phyloP scores from a whole-genome alignment of 495 filamentous ascomycete genomes.

The Durotheca rogersii region DNA sequence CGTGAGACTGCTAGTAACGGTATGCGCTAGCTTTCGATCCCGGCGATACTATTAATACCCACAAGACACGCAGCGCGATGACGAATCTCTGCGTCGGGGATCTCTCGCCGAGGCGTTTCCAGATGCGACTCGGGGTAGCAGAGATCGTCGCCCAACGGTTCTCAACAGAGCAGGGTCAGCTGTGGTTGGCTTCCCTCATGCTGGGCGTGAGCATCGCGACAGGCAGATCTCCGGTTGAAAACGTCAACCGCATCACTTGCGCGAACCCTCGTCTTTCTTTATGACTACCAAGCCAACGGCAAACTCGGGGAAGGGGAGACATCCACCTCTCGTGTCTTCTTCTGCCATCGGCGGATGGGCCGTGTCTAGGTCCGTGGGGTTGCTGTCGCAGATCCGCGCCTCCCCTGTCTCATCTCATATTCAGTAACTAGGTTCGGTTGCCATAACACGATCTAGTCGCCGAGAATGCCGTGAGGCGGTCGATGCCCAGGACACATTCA shows the following conservation, averaged over 20 bases:
- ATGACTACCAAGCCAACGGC: neutral
- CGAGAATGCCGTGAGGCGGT: slow-evolving; percentile 9
- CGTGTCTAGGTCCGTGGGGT: slow-evolving; percentile 17
- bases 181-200: too few species aligned
- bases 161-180: too few species aligned
- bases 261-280: too few species aligned
- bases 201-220: neutral
- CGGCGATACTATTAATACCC: slow-evolving; percentile 4
- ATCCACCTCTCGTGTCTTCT: too few species aligned
- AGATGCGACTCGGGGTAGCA: slow-evolving; percentile 11
- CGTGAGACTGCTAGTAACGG: too few species aligned
- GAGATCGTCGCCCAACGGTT: slow-evolving; percentile 9
- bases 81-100: slow-evolving; percentile 4
- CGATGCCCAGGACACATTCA: slow-evolving; percentile 15
- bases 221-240: neutral
- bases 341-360: neutral
- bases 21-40: neutral
- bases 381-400: slow-evolving; percentile 28
- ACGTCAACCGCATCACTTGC: slow-evolving; percentile 13
- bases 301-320: too few species aligned
- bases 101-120: slow-evolving; percentile 6
- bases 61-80: slow-evolving; percentile 6
- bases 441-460: neutral
- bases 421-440: slow-evolving; percentile 13
- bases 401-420: slow-evolving; percentile 24